A percentile compares a stretch with the other conserved stretches of the same genome.
Evolutionary conservation across 441 rosid genomes (phyloP).

Genomic region (Brassica hybrid): DNA sequence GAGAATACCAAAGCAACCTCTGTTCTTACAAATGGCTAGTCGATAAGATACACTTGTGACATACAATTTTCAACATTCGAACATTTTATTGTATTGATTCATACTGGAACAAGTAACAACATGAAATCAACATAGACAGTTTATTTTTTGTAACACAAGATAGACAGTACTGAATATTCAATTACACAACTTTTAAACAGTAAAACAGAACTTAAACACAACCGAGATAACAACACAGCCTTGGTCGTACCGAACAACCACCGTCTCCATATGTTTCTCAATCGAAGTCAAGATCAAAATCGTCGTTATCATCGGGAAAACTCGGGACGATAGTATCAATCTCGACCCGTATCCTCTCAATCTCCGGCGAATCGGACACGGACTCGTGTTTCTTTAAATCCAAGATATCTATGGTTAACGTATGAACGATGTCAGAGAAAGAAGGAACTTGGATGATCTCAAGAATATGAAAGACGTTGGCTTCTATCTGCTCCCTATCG

Average conservation of each 20-base stretch:
- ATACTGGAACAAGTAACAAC: background rate
- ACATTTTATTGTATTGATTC: background rate
- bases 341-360: background rate
- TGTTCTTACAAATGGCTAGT: background rate
- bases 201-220: background rate
- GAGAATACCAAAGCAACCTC: background rate
- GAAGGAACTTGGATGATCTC: constrained; percentile 11
- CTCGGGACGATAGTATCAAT: background rate
- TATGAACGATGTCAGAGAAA: background rate
- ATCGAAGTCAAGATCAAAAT: background rate
- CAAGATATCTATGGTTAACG: background rate
- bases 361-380: background rate
- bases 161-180: background rate
- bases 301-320: constrained; percentile 11
- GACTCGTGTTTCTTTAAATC: background rate
- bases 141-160: too few species aligned
- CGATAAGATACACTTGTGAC: background rate
- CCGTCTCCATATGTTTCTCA: background rate
- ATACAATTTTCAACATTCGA: background rate
- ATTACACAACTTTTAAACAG: background rate
- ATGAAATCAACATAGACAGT: background rate
- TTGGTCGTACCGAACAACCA: background rate
- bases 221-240: background rate
- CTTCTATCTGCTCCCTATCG: background rate
- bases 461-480: background rate